phyloP scores from a whole-genome alignment of 768 basidiomycete genomes.

The Suillus hirtellus region DNA sequence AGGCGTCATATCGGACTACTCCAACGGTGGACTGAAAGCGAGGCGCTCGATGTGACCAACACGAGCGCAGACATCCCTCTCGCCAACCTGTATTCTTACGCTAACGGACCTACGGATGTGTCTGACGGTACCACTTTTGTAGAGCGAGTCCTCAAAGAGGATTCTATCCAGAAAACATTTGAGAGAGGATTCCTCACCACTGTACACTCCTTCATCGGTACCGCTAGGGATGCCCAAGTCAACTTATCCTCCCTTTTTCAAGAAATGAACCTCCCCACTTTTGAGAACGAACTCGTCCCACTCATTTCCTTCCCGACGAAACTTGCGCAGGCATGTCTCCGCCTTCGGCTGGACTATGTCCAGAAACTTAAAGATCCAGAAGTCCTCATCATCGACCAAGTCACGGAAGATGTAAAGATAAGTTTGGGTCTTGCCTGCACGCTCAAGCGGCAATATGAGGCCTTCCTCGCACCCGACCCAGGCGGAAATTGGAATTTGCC shows the following conservation, averaged over 20 bases:
- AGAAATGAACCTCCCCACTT: conserved; percentile 89
- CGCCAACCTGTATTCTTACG: conserved; percentile 28
- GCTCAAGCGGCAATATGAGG: conserved; percentile 93
- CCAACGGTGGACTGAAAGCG: conserved; percentile 92
- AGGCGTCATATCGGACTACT: conserved; percentile 78
- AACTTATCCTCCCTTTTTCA: conserved; percentile 73
- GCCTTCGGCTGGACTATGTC: conserved; percentile 86
- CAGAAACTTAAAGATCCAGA: conserved; percentile 87
- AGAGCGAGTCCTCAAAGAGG: conserved; percentile 92
- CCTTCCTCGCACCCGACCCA: conserved; percentile 85
- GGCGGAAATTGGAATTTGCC: conserved; percentile 88
- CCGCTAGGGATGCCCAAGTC: conserved; percentile 85
- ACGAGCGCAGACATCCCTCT: conserved; percentile 61
- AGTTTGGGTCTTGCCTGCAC: conserved; percentile 90
- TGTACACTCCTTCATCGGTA: conserved; percentile 82
- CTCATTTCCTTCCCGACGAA: conserved; percentile 96
- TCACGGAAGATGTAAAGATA: conserved; percentile 89
- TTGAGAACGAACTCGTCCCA: conserved; percentile 85
- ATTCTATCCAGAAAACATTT: conserved; percentile 92
- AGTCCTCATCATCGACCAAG: conserved; percentile 88
- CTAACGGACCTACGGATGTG: conserved; percentile 43
- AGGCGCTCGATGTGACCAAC: conserved; percentile 84
- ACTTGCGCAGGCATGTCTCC: conserved; percentile 88
- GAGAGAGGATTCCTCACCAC: conserved; percentile 87
- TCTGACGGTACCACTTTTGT: conserved; percentile 84